phyloP scores from a whole-genome alignment of 2,329 filamentous ascomycete species.

The Corniculantispora saksenae region DNA sequence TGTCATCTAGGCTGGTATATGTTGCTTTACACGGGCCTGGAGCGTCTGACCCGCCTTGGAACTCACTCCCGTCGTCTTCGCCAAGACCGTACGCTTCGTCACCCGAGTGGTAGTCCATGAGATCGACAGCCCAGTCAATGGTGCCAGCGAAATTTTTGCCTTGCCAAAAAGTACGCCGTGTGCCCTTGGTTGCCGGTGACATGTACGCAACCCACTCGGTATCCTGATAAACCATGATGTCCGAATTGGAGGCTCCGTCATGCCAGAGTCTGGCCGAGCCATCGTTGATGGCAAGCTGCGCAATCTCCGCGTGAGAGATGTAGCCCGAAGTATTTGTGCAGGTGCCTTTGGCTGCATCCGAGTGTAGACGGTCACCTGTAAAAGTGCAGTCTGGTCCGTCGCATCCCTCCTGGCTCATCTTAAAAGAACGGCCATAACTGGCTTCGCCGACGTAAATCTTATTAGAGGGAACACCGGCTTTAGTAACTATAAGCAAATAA shows the following conservation, averaged over 20 bases:
- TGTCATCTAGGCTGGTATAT: too few species aligned
- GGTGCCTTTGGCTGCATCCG: conserved; percentile 29
- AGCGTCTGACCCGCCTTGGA: too few species aligned
- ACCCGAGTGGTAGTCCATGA: too few species aligned
- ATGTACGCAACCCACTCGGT: neutral
- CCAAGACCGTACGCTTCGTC: too few species aligned
- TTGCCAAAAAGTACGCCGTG: neutral
- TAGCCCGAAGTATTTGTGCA: conserved; percentile 37
- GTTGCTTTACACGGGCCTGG: too few species aligned
- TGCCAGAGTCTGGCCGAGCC: neutral
- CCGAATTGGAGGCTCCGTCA: too few species aligned
- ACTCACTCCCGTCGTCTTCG: too few species aligned
- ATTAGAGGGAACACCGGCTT: too few species aligned
- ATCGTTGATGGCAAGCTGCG: conserved; percentile 25
- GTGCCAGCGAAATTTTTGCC: conserved; percentile 26
- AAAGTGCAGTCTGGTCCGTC: conserved; percentile 24
- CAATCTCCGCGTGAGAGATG: conserved; percentile 35
- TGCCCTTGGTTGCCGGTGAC: too few species aligned
- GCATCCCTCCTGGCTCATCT: conserved; percentile 26
- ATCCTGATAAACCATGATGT: conserved; percentile 21
- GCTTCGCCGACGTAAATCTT: too few species aligned
- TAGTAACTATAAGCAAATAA: too few species aligned
- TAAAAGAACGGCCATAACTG: too few species aligned
- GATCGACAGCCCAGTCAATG: conserved; percentile 28
- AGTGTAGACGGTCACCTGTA: conserved; percentile 17